These are phyloP conservation scores for Mucor indicus DNA, from an alignment of 371 early-diverging fungal species.

Conservation along the genomic window DNA sequence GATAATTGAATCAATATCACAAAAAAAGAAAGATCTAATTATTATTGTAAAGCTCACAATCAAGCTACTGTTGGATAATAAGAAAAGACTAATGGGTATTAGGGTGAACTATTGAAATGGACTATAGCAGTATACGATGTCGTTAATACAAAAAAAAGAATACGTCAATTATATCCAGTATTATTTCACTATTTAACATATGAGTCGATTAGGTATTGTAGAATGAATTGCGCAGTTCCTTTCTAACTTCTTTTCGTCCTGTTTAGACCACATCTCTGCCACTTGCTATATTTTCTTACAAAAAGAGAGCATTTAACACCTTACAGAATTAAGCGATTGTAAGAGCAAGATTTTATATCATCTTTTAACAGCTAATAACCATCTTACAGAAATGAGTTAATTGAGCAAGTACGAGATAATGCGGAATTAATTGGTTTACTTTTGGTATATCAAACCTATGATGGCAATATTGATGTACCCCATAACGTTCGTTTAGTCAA, in stretches of 20 bases:
- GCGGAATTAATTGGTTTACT: slow-evolving; percentile 40
- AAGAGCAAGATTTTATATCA: neutral
- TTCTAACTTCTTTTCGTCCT: neutral
- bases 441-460: slow-evolving; percentile 37
- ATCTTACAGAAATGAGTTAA: slow-evolving; percentile 30
- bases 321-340: slow-evolving; percentile 50
- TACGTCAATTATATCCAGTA: slow-evolving; percentile 42
- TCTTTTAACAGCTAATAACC: neutral
- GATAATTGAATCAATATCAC: slow-evolving; percentile 33
- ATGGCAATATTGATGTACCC: slow-evolving; percentile 32
- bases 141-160: slow-evolving; percentile 34
- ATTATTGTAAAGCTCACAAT: slow-evolving; percentile 19
- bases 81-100: too few relatives aligned
- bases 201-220: slow-evolving; percentile 32
- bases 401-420: slow-evolving; percentile 31
- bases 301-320: slow-evolving; percentile 43
- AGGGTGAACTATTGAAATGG: slow-evolving; percentile 39
- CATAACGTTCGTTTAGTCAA: slow-evolving; percentile 3
- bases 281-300: slow-evolving; percentile 54
- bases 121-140: slow-evolving; percentile 46
- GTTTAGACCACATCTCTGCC: slow-evolving; percentile 46
- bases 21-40: slow-evolving; percentile 17
- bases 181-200: slow-evolving; percentile 45
- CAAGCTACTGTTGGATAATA: neutral
- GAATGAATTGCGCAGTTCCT: neutral